Evolutionary conservation across 805 yeast species (phyloP).

Genomic region (Saccharomycopsis oosterbeekiorum): DNA sequence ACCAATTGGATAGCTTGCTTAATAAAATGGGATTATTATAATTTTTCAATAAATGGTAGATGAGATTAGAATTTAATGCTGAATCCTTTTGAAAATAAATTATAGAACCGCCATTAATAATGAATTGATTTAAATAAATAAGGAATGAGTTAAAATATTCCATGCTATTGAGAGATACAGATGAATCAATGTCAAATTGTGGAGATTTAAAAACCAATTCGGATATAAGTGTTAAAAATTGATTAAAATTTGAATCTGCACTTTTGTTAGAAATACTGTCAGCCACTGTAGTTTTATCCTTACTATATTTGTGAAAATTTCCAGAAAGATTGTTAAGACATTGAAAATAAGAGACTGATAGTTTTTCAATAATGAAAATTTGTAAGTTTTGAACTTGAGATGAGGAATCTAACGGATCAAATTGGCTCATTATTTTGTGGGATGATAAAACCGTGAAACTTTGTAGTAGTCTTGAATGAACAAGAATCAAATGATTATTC

Average conservation of each 20-base stretch:
- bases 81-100: conserved; percentile 7
- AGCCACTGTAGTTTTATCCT: background rate
- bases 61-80: conserved; percentile 14
- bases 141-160: conserved; percentile 6
- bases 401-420: background rate
- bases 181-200: background rate
- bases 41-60: conserved; percentile 19
- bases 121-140: conserved; percentile 13
- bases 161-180: background rate
- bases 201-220: background rate
- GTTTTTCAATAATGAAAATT: conserved; percentile 2
- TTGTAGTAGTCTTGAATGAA: conserved; percentile 1
- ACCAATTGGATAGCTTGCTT: background rate
- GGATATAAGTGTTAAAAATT: background rate
- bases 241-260: background rate
- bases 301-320: background rate
- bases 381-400: background rate
- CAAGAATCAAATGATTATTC: background rate
- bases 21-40: conserved; percentile 1
- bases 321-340: conserved; percentile 14
- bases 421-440: background rate
- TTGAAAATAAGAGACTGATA: conserved; percentile 9
- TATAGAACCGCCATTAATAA: conserved; percentile 3
- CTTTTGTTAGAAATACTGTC: background rate
- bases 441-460: background rate